Evolutionary conservation across 306 rosid species (phyloP), one percentile per base, ranked within the genome.

Genomic region (Cucurbita maxima): DNA sequence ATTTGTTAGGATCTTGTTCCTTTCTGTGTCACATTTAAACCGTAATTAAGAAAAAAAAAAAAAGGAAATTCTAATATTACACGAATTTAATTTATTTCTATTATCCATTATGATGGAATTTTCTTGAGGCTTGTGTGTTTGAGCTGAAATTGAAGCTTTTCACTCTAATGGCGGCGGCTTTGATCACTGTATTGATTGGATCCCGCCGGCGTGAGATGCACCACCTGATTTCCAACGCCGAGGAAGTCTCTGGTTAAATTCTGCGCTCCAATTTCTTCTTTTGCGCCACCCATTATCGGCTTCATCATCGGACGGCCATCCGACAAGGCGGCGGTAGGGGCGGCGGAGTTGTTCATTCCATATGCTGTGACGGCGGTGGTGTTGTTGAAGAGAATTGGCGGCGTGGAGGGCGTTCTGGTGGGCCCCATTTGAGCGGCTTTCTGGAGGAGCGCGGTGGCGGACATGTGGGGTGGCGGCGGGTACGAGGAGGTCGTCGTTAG

Each of bases 161-260:
- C 2, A n/a, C 34, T 63, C 71, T 63, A 63, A 63, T 41, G 51
- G 52, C 48, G 20, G 25, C 25, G 69, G 22, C 13, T 41, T 14
- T 61, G 59, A 18, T 55, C 56, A 20, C 19, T 38, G 80, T 58
- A 75, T 22, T 36, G 70, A 83, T 80, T 50, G 84, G 80, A 79
- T 82, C 82, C 72, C 43, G 34, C 41, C 64, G 64, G 43, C 19
- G 19, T 11, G 43, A 87, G 86, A 19, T 78, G 84, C n/a, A 82
- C 84, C 5, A 86, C 78, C 73, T 70, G 51, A 18, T 63, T 82
- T 67, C 97, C 94, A 15, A 90, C 97, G 1, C 98, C 97, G 7
- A 93, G 87, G 45, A 93, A 93, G 45, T 90, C 98, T 76, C 97
- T 87, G 0, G 98, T 92, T 36, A 89, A 73, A 75, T 89, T 81